Conservation (phyloP, 371 early-diverging fungal species). For the Rhizopus arrhizus region DNA sequence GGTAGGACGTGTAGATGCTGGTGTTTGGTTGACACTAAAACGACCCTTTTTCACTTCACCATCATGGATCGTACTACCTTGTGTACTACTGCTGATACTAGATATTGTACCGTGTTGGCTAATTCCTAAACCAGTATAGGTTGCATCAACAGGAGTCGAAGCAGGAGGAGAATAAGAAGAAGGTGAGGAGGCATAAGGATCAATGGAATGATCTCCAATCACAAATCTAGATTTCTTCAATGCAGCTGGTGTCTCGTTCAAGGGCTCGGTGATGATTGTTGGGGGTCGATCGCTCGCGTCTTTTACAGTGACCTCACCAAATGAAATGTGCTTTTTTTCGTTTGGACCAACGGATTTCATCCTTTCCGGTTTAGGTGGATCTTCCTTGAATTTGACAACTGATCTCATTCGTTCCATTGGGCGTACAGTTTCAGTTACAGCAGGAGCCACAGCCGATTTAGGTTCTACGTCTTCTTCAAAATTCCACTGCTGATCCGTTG, state of each 20-base stretch:
- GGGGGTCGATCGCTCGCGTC: slow-evolving; percentile 13
- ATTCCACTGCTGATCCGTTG: slow-evolving; percentile 50
- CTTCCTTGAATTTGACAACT: slow-evolving; percentile 25
- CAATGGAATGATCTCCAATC: slow-evolving; percentile 14
- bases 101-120: slow-evolving; percentile 3
- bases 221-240: slow-evolving; percentile 33
- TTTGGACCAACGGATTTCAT: not conserved
- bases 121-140: slow-evolving; percentile 10
- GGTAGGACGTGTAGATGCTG: not conserved
- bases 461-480: slow-evolving; percentile 24
- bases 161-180: slow-evolving; percentile 8
- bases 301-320: slow-evolving; percentile 41
- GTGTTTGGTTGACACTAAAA: slow-evolving; percentile 40
- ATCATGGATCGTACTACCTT: slow-evolving; percentile 18
- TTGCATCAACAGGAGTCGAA: not conserved
- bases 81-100: slow-evolving; percentile 4
- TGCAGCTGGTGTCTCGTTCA: not conserved
- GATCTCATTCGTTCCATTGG: slow-evolving; percentile 13
- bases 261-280: not conserved
- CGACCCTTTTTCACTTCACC: slow-evolving; percentile 34
- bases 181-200: not conserved
- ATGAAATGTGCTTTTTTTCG: slow-evolving; percentile 47
- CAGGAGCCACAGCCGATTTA: not conserved
- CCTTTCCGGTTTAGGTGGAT: slow-evolving; percentile 16
- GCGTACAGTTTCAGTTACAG: not conserved